phyloP scores from a whole-genome alignment of 129 eudicot genomes.

The Apium graveolens region DNA sequence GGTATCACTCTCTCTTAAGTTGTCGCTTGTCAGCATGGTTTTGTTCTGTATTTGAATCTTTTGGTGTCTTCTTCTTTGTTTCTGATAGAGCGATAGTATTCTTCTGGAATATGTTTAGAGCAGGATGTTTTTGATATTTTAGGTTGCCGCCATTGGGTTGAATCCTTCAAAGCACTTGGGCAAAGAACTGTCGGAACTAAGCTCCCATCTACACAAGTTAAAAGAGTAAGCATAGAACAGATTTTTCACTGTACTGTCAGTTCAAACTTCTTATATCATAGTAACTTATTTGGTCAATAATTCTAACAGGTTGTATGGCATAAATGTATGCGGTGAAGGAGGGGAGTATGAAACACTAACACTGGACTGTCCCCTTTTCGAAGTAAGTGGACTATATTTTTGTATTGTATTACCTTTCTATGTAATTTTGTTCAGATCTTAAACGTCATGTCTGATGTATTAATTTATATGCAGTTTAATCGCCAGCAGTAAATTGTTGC shows the following conservation, averaged over 20 bases:
- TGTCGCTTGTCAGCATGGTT: neutral
- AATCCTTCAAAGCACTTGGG: constrained; percentile 91
- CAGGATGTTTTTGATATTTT: constrained; percentile 4
- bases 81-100: neutral
- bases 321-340: constrained; percentile 97
- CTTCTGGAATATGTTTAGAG: constrained; percentile 4
- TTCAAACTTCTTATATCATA: neutral
- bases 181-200: constrained; percentile 58
- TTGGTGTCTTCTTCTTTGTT: neutral
- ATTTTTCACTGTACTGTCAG: neutral
- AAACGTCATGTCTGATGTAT: neutral
- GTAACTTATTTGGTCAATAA: neutral
- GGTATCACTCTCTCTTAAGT: neutral
- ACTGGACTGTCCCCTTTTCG: constrained; percentile 89
- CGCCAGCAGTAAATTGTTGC: neutral
- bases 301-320: constrained; percentile 73
- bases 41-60: neutral
- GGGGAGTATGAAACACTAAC: constrained; percentile 98
- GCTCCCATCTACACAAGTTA: constrained; percentile 67
- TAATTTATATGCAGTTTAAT: neutral
- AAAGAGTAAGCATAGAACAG: constrained; percentile 48
- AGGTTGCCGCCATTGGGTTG: constrained; percentile 96
- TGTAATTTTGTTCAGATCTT: neutral
- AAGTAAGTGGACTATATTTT: constrained; percentile 31
- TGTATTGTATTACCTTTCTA: neutral